Evolutionary conservation across 495 filamentous ascomycete genomes (phyloP).

Genomic region (Patellaria atrata): DNA sequence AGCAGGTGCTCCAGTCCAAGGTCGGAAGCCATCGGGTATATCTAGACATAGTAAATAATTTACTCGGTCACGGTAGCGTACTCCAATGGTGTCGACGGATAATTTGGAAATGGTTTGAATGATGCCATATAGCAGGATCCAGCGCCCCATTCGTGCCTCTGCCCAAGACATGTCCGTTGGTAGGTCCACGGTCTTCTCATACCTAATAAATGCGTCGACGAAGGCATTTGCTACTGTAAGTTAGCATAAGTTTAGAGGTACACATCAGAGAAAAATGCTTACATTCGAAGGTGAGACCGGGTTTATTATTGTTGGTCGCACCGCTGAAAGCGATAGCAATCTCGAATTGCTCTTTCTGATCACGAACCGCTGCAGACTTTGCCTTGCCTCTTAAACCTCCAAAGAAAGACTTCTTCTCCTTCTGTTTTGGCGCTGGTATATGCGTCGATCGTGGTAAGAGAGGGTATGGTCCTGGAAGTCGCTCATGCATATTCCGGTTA

Average conservation of each 20-base stretch:
- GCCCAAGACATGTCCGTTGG: slow-evolving; percentile 10
- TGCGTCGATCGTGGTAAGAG: slow-evolving; percentile 41
- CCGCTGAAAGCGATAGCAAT: slow-evolving; percentile 43
- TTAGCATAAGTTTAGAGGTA: slow-evolving; percentile 5
- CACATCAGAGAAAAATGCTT: slow-evolving; percentile 1
- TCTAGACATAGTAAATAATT: slow-evolving; percentile 50
- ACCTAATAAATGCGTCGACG: slow-evolving; percentile 47
- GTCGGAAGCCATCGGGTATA: slow-evolving; percentile 40
- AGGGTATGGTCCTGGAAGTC: slow-evolving; percentile 57
- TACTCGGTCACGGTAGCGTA: slow-evolving; percentile 44
- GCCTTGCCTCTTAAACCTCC: slow-evolving; percentile 13
- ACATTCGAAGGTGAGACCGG: slow-evolving; percentile 38
- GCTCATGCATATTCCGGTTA: slow-evolving; percentile 44
- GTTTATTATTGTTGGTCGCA: slow-evolving; percentile 51
- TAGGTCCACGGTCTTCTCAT: slow-evolving; percentile 37
- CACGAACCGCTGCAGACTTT: slow-evolving; percentile 20
- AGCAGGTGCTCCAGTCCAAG: not conserved
- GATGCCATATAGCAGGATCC: slow-evolving; percentile 24
- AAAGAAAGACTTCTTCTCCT: slow-evolving; percentile 25
- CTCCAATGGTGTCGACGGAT: slow-evolving; percentile 47
- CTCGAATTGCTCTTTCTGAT: slow-evolving; percentile 20
- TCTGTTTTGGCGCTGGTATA: slow-evolving; percentile 19
- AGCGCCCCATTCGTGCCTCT: slow-evolving; percentile 22
- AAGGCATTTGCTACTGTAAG: slow-evolving; percentile 28
- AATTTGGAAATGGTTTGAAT: slow-evolving; percentile 44